Percentiles rank a stretch among this genome's conserved stretches.
Conservation (phyloP, 179 eudicot genomes). For the Drosera spatulata region DNA sequence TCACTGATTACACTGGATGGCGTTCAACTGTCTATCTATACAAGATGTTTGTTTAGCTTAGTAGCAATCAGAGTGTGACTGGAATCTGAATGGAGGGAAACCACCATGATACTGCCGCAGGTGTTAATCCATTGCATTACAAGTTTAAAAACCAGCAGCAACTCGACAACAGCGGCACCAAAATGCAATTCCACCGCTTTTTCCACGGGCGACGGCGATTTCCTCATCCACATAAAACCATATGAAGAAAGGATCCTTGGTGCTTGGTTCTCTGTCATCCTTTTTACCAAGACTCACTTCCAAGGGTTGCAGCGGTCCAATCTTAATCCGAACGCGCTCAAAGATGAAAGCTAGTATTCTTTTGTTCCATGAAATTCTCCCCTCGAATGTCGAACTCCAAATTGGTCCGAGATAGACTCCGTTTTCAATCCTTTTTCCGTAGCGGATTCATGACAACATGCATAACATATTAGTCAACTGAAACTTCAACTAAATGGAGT, state of each 20-base stretch:
- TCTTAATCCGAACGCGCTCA: slow-evolving; percentile 55
- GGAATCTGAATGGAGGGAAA: too few relatives aligned
- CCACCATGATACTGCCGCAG: too few relatives aligned
- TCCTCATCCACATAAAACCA: slow-evolving; percentile 96
- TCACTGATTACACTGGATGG: too few relatives aligned
- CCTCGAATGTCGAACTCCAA: slow-evolving; percentile 76
- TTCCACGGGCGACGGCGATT: slow-evolving; percentile 90
- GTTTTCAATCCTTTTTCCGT: slow-evolving; percentile 91
- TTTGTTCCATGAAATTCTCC: slow-evolving; percentile 76
- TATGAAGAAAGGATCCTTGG: slow-evolving; percentile 73
- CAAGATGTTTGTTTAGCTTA: too few relatives aligned
- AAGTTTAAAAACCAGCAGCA: neutral
- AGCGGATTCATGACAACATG: slow-evolving; percentile 6
- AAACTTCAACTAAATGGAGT: too few relatives aligned
- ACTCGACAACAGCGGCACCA: slow-evolving; percentile 82
- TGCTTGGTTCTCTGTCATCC: slow-evolving; percentile 65
- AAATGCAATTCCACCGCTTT: slow-evolving; percentile 90
- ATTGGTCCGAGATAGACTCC: slow-evolving; percentile 77
- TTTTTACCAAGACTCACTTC: slow-evolving; percentile 52
- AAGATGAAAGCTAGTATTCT: slow-evolving; percentile 80
- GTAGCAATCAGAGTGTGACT: too few relatives aligned
- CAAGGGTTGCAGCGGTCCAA: slow-evolving; percentile 70
- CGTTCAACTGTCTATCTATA: too few relatives aligned
- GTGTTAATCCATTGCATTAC: too few relatives aligned
- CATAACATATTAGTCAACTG: too few relatives aligned